Conservation (phyloP, 495 filamentous ascomycete species). For the Rhypophila decipiens region DNA sequence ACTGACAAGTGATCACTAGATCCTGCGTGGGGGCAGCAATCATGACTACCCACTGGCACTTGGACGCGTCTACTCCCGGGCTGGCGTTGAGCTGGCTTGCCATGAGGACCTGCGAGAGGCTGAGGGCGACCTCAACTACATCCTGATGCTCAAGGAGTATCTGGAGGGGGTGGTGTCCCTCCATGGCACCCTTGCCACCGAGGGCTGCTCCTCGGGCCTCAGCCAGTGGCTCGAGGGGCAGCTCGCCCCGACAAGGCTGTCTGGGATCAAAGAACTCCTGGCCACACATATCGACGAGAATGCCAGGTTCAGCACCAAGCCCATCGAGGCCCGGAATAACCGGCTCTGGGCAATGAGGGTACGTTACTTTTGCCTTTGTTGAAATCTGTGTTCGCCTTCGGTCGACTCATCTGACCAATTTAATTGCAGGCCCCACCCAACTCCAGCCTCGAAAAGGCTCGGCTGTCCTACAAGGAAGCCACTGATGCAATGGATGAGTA, state of each 20-base stretch:
- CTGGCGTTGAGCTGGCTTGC: conserved; percentile 44
- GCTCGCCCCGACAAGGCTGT: conserved; percentile 57
- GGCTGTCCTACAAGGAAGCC: conserved; percentile 79
- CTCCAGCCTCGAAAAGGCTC: conserved; percentile 79
- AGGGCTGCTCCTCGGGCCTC: conserved; percentile 51
- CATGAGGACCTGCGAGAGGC: conserved; percentile 15
- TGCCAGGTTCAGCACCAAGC: conserved; percentile 67
- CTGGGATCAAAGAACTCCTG: conserved; percentile 57
- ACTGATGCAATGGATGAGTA: conserved; percentile 70
- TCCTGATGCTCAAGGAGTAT: conserved; percentile 50
- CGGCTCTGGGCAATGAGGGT: conserved; percentile 89
- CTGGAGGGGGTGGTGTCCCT: conserved; percentile 61
- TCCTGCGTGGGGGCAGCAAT: background rate
- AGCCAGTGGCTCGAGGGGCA: conserved; percentile 60
- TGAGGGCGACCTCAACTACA: conserved; percentile 19
- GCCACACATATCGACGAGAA: conserved; percentile 71
- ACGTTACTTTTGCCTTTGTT: conserved; percentile 2
- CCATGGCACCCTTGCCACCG: conserved; percentile 59
- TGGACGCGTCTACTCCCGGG: conserved; percentile 3
- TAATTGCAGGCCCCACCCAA: conserved; percentile 65
- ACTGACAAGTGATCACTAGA: too few species aligned
- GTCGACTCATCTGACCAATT: background rate
- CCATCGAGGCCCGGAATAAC: conserved; percentile 86
- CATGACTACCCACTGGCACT: background rate
- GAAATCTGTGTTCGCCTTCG: background rate